Percentiles rank a stretch among this genome's conserved stretches.
Conservation (phyloP, 208 protist genomes). For the Trypanosoma theileri region DNA sequence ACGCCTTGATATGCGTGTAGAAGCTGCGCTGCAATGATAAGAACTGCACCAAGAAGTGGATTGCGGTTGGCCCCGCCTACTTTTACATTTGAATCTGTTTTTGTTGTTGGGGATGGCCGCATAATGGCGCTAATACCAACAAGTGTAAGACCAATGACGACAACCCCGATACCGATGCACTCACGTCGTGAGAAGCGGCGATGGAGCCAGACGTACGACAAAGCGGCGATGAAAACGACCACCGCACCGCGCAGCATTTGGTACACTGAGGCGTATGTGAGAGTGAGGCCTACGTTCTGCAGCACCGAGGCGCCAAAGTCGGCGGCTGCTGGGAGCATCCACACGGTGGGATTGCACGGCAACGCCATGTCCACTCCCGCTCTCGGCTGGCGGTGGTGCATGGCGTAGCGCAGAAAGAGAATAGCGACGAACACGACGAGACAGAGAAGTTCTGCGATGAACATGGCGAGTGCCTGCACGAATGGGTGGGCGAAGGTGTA, state of each 20-base stretch:
- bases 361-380: constrained; percentile 40
- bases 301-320: constrained; percentile 84
- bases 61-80: constrained; percentile 5
- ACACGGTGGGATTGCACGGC: constrained; percentile 64
- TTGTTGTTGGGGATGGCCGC: constrained; percentile 5
- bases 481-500: constrained; percentile 80
- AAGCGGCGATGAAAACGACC: constrained; percentile 83
- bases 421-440: constrained; percentile 47
- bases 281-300: constrained; percentile 87
- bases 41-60: constrained; percentile 65
- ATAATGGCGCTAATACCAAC: constrained; percentile 65
- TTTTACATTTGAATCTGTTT: constrained; percentile 15
- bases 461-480: constrained; percentile 87
- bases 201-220: constrained; percentile 84
- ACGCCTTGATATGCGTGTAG: constrained; percentile 90
- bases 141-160: constrained; percentile 56
- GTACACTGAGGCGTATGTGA: constrained; percentile 89
- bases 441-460: constrained; percentile 67
- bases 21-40: constrained; percentile 86
- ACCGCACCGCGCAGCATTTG: constrained; percentile 93
- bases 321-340: constrained; percentile 56
- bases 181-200: constrained; percentile 68
- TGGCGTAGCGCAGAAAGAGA: constrained; percentile 30
- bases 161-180: constrained; percentile 57
- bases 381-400: constrained; percentile 22